Percentiles rank a stretch among this genome's conserved stretches.
These are phyloP conservation scores for Saccharomycopsis babjevae DNA, from an alignment of 805 yeast species.

Conservation along the genomic window DNA sequence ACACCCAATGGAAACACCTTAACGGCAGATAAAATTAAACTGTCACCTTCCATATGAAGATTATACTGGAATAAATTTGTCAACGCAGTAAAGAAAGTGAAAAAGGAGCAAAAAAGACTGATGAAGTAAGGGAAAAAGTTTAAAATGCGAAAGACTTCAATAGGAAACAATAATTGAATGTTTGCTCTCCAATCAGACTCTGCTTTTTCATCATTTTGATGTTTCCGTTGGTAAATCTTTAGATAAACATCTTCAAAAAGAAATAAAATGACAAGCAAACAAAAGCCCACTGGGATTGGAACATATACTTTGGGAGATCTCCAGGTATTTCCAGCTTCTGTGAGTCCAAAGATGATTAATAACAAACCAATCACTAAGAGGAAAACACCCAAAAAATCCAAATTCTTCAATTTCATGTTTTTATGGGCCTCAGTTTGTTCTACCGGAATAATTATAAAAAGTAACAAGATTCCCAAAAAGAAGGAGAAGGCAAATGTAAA, in stretches of 20 bases:
- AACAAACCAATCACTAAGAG: constrained; percentile 28
- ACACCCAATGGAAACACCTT: constrained; percentile 3
- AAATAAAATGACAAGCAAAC: constrained; percentile 23
- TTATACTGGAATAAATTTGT: constrained; percentile 4
- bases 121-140: constrained; percentile 6
- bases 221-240: constrained; percentile 15
- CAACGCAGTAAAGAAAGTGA: constrained; percentile 1
- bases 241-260: constrained; percentile 26
- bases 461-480: constrained; percentile 20
- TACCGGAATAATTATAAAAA: constrained; percentile 26
- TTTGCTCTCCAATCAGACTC: constrained; percentile 16
- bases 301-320: constrained; percentile 31
- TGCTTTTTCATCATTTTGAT: constrained; percentile 8
- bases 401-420: constrained; percentile 20
- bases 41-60: constrained; percentile 2
- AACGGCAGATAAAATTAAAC: constrained; percentile 4
- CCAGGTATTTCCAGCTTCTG: constrained; percentile 38
- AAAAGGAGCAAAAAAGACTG: constrained; percentile 1
- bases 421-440: constrained; percentile 22
- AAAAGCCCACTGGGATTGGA: constrained; percentile 31
- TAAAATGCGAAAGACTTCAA: constrained; percentile 1
- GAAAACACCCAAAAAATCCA: constrained; percentile 30
- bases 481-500: constrained; percentile 28
- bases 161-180: constrained; percentile 9
- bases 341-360: constrained; percentile 33